A percentile compares a stretch with the other conserved stretches of the same genome.
These are phyloP conservation scores for Huntiella omanensis DNA, from an alignment of 2,329 filamentous ascomycete species.

Conservation along the genomic window DNA sequence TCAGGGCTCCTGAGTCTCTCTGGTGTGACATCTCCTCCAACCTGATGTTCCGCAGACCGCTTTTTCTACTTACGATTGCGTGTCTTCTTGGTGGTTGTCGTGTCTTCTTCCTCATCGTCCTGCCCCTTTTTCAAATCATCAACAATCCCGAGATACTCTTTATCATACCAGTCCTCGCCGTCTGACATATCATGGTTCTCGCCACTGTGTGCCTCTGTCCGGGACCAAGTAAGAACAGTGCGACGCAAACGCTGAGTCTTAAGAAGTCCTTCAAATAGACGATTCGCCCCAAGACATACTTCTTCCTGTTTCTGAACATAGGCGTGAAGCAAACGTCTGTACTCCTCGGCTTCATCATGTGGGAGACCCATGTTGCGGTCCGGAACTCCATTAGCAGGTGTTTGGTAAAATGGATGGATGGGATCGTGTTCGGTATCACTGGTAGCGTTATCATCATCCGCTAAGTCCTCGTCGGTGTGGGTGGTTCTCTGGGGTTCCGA, in stretches of 20 bases:
- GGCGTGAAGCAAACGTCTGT: slow-evolving; percentile 51
- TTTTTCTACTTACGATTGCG: slow-evolving; percentile 29
- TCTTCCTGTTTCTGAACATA: slow-evolving; percentile 80
- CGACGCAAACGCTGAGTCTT: slow-evolving; percentile 53
- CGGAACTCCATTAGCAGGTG: slow-evolving; percentile 40
- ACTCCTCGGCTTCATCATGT: slow-evolving; percentile 56
- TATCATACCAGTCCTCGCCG: slow-evolving; percentile 78
- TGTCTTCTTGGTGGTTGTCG: slow-evolving; percentile 40
- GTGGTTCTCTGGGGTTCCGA: neutral
- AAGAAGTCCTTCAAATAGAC: slow-evolving; percentile 51
- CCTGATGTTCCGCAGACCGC: slow-evolving; percentile 2
- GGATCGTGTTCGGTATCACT: slow-evolving; percentile 14
- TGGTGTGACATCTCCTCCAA: neutral
- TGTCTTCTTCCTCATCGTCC: slow-evolving; percentile 66
- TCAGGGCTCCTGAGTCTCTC: too few relatives aligned
- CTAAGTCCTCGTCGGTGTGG: neutral
- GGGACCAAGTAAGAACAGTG: slow-evolving; percentile 55
- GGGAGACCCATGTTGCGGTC: slow-evolving; percentile 58
- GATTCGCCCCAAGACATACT: slow-evolving; percentile 50
- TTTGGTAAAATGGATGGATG: slow-evolving; percentile 60
- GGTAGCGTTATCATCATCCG: neutral
- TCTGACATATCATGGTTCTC: slow-evolving; percentile 59
- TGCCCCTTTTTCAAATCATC: slow-evolving; percentile 66
- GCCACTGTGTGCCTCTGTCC: slow-evolving; percentile 56
- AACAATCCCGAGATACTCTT: slow-evolving; percentile 56